These are phyloP conservation scores for Sphagnurus paluster DNA, from an alignment of 1,284 basidiomycete species.

Conservation along the genomic window DNA sequence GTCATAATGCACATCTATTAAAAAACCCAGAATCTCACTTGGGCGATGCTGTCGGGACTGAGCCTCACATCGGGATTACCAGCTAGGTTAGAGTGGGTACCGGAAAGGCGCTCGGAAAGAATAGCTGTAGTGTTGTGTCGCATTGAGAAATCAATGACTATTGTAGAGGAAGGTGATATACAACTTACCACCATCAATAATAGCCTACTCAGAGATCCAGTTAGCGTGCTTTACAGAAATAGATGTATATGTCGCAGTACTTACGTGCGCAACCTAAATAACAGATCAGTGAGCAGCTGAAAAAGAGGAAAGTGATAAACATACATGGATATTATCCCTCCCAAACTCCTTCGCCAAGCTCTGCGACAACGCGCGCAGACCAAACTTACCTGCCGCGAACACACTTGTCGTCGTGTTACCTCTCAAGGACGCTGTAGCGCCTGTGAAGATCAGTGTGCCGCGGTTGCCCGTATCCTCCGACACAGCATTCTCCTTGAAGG, in stretches of 20 bases:
- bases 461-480: slow-evolving; percentile 44
- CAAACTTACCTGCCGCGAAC: slow-evolving; percentile 73
- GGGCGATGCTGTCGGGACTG: slow-evolving; percentile 69
- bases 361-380: slow-evolving; percentile 66
- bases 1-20: background rate
- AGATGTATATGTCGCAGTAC: slow-evolving; percentile 26
- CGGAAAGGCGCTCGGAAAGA: slow-evolving; percentile 44
- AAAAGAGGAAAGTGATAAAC: slow-evolving; percentile 18
- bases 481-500: slow-evolving; percentile 62
- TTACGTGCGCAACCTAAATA: slow-evolving; percentile 58
- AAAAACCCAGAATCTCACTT: slow-evolving; percentile 37
- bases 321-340: slow-evolving; percentile 74
- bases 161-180: background rate
- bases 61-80: slow-evolving; percentile 43
- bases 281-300: background rate
- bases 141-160: no score
- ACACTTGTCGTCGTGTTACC: slow-evolving; percentile 66
- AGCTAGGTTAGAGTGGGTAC: slow-evolving; percentile 38
- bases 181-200: slow-evolving; percentile 58
- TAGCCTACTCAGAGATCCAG: slow-evolving; percentile 46
- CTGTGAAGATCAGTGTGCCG: slow-evolving; percentile 77
- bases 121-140: slow-evolving; percentile 38
- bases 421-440: slow-evolving; percentile 68
- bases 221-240: slow-evolving; percentile 1
- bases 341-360: slow-evolving; percentile 81